Conservation (phyloP, 164 flowering plant genomes). For the Dillenia suffruticosa region DNA sequence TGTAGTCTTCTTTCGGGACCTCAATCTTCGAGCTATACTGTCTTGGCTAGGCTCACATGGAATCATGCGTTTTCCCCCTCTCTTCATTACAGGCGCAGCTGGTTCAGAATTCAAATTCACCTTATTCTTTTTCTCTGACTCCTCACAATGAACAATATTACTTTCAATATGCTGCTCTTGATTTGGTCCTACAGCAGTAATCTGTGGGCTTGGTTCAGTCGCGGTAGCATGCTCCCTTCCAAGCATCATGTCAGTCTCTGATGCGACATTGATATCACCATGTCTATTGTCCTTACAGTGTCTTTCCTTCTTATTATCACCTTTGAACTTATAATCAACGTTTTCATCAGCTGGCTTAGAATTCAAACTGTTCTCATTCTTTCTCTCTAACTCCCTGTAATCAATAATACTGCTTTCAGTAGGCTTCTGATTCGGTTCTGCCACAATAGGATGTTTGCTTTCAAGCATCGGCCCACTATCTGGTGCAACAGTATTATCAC, state of each 20-base stretch:
- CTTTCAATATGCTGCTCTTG: constrained; percentile 6
- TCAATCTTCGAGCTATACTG: constrained; percentile 19
- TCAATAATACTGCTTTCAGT: neutral
- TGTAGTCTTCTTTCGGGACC: constrained; percentile 8
- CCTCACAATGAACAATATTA: neutral
- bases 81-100: neutral
- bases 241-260: constrained; percentile 4
- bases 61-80: neutral
- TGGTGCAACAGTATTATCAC: neutral
- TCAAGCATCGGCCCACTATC: neutral
- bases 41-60: constrained; percentile 4
- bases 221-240: constrained; percentile 1
- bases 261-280: constrained; percentile 2
- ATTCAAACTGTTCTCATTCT: too few relatives aligned
- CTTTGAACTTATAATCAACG: constrained; percentile 11
- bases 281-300: neutral
- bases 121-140: neutral
- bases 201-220: constrained; percentile 14
- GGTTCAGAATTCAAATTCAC: neutral
- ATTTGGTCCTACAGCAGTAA: constrained; percentile 25
- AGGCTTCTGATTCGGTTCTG: neutral
- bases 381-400: too few relatives aligned
- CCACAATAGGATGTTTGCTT: neutral
- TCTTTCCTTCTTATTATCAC: constrained; percentile 10
- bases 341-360: constrained; percentile 1